Conservation (phyloP, 257 asterid species). For the Echium plantagineum region DNA sequence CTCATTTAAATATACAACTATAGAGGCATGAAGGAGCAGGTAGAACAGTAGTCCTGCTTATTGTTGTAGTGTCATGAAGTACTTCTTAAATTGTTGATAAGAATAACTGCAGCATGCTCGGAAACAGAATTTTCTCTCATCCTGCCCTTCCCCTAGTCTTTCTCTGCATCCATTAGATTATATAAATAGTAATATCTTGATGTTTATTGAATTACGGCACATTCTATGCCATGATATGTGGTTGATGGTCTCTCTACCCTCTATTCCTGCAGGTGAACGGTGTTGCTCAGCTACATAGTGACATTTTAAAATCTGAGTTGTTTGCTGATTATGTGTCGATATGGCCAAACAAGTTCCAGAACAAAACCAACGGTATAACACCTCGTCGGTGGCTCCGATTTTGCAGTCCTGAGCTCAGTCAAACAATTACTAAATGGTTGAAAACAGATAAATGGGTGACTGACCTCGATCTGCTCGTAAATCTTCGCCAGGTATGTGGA, state of each 20-base stretch:
- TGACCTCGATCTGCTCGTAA: slow-evolving; percentile 64
- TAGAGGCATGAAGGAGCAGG: too few relatives aligned
- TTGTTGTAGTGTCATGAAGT: too few relatives aligned
- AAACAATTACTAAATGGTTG: slow-evolving; percentile 93
- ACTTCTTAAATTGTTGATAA: too few relatives aligned
- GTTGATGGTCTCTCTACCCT: not conserved
- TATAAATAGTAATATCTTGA: too few relatives aligned
- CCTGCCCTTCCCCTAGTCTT: too few relatives aligned
- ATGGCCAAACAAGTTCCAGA: slow-evolving; percentile 94
- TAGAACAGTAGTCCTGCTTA: too few relatives aligned
- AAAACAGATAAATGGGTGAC: slow-evolving; percentile 94
- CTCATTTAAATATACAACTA: too few relatives aligned
- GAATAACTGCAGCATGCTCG: too few relatives aligned
- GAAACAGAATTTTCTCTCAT: too few relatives aligned
- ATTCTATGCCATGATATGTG: not conserved
- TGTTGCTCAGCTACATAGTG: slow-evolving; percentile 95
- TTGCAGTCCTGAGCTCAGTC: slow-evolving; percentile 91
- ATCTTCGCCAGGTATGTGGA: slow-evolving; percentile 72
- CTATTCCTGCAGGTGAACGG: slow-evolving; percentile 72
- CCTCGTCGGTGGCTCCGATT: slow-evolving; percentile 97
- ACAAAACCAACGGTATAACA: slow-evolving; percentile 96
- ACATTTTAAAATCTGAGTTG: slow-evolving; percentile 73
- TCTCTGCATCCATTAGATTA: too few relatives aligned
- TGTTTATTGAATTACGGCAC: too few relatives aligned
- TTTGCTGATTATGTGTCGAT: slow-evolving; percentile 87